Evolutionary conservation across 441 rosid genomes (phyloP), one percentile per base, ranked within the genome.

Genomic region (Theobroma grandiflorum): DNA sequence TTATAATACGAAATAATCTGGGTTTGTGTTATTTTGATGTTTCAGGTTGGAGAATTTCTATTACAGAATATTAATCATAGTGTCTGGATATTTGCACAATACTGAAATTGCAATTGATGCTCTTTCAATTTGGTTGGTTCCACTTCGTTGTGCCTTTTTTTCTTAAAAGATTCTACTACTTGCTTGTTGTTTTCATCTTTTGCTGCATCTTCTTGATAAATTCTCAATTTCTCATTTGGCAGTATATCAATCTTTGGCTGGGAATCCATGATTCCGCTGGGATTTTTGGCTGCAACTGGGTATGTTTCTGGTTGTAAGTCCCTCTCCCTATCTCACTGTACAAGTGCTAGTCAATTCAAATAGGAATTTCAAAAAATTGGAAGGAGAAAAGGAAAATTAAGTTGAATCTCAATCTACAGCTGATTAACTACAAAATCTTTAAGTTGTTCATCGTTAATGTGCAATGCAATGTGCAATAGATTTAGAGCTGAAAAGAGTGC

Each of bases 201-300:
- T 15, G 37, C 64, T 14, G 50, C 35, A 33, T 63, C 31, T 18
- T 35, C 33, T 47, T 61, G 26, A 75, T 59, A 22, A 9, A 15
- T 50, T 16, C 52, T 6, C 12, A 53, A 14, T 20, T 74, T n/a
- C 62, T 69, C 37, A 15, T 45, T 80, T 68, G 45, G 70, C 82
- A 86, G 90, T 78, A 74, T 87, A 67, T 68, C 83, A 70, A 82
- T 88, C 69, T 78, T 18, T 67, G 85, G 66, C 69, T 90, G 91
- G 89, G 86, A 88, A 82, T 82, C 89, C 76, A 85, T 87, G 90
- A 85, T 90, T 75, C 88, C 88, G 49, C 84, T 88, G n/a, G 90
- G 91, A 79, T 85, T 88, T 84, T 80, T 88, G 49, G 91, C 91
- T 62, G 90, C 88, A 47, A 81, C 89, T 5, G 89, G 93, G 89